These are phyloP conservation scores for Sporothrix curviconia DNA, from an alignment of 2,329 filamentous ascomycete genomes.

Conservation along the genomic window DNA sequence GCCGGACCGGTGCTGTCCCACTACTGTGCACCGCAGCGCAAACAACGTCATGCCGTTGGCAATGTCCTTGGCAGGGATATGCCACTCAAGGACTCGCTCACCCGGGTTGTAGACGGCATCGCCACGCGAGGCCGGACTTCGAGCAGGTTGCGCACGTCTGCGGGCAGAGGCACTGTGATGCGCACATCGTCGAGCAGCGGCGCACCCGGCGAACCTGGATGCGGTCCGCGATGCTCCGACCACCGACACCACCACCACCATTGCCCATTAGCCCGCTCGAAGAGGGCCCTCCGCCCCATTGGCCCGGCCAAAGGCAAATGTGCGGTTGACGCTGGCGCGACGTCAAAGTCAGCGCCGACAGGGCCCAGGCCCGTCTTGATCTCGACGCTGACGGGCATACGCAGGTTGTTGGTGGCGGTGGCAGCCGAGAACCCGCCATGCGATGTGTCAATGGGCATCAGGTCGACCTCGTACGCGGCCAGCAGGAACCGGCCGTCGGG, in stretches of 20 bases:
- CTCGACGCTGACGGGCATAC: conserved; percentile 75
- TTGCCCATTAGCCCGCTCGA: not conserved
- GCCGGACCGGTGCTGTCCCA: conserved; percentile 47
- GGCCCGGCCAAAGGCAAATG: conserved; percentile 39
- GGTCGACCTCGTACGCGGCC: conserved; percentile 87
- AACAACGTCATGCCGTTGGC: conserved; percentile 60
- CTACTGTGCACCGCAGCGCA: conserved; percentile 71
- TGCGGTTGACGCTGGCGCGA: conserved; percentile 66
- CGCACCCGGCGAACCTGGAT: conserved; percentile 48
- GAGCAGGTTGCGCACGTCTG: conserved; percentile 71
- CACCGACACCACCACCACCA: conserved; percentile 5
- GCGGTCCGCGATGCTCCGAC: conserved; percentile 34
- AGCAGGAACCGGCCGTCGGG: conserved; percentile 92
- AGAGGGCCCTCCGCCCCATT: no score
- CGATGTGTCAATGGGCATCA: conserved; percentile 59
- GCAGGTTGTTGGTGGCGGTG: conserved; percentile 49
- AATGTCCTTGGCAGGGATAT: conserved; percentile 70
- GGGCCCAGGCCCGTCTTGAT: conserved; percentile 73
- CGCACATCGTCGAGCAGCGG: conserved; percentile 68
- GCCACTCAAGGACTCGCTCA: conserved; percentile 73
- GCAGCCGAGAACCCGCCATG: conserved; percentile 30
- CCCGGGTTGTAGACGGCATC: conserved; percentile 76
- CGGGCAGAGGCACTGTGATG: conserved; percentile 72
- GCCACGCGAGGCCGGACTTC: conserved; percentile 76
- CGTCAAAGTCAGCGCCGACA: conserved; percentile 78